phyloP scores from a whole-genome alignment of 345 rosid species.

The Camelina hispida region DNA sequence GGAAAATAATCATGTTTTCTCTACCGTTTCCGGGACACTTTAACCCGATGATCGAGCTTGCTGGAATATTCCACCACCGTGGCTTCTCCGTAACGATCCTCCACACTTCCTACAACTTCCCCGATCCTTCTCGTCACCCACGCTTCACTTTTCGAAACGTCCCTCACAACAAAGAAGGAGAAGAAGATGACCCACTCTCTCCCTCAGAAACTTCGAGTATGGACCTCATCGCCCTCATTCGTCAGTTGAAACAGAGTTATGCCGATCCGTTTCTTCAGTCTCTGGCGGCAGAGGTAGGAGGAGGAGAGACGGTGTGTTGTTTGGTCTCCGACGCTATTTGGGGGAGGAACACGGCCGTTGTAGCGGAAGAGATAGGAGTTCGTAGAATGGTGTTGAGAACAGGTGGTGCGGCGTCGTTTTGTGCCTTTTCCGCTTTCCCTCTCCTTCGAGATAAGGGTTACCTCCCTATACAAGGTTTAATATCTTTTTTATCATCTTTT shows the following conservation, averaged over 20 bases:
- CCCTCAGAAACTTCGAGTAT: neutral
- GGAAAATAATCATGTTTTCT: constrained; percentile 55
- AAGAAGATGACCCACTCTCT: constrained; percentile 21
- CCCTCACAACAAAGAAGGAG: constrained; percentile 31
- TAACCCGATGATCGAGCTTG: constrained; percentile 68
- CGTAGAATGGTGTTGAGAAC: constrained; percentile 57
- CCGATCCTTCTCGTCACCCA: constrained; percentile 53
- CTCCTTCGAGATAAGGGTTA: constrained; percentile 44
- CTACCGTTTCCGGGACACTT: constrained; percentile 67
- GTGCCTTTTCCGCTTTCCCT: constrained; percentile 35
- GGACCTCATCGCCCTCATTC: constrained; percentile 37
- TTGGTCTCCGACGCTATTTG: constrained; percentile 57
- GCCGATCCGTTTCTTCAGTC: constrained; percentile 46
- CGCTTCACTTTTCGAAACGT: constrained; percentile 53
- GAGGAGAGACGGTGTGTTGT: constrained; percentile 48
- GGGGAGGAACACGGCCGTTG: constrained; percentile 47
- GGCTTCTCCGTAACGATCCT: constrained; percentile 62
- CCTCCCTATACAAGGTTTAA: constrained; percentile 45
- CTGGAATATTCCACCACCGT: constrained; percentile 54
- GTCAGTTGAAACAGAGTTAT: constrained; percentile 47
- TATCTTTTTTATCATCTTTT: neutral
- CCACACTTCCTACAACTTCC: constrained; percentile 61
- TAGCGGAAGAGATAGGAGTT: constrained; percentile 53
- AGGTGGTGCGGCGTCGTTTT: constrained; percentile 41
- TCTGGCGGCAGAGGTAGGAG: constrained; percentile 48